Conservation (phyloP, 352 stramenopile genomes). For the Phytopythium mirpurense region DNA sequence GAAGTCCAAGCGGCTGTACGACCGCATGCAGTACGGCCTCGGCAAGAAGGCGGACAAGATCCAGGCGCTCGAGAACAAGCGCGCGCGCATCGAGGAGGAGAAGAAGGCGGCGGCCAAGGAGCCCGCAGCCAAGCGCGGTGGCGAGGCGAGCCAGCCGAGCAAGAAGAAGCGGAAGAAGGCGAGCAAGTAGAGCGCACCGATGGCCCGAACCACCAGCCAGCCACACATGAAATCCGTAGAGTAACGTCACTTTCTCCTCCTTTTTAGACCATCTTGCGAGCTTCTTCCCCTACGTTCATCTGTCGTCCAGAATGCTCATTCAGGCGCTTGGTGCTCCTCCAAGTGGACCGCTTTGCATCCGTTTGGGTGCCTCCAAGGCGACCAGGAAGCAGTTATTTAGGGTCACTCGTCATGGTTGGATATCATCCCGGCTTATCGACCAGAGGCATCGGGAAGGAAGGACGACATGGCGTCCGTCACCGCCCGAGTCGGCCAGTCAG, state of each 20-base stretch:
- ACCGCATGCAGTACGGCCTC: constrained; percentile 90
- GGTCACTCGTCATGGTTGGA: neutral
- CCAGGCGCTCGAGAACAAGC: constrained; percentile 78
- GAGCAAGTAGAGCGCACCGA: neutral
- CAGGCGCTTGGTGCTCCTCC: too few species aligned
- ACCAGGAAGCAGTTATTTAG: neutral
- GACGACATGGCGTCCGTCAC: neutral
- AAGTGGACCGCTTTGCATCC: too few species aligned
- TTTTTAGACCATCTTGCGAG: neutral
- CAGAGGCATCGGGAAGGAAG: too few species aligned
- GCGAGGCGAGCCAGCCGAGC: constrained; percentile 13
- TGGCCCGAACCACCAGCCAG: neutral
- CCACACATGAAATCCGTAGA: constrained; percentile 4
- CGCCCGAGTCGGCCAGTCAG: neutral
- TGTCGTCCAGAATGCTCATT: neutral
- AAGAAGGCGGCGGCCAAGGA: constrained; percentile 41
- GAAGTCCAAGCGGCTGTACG: constrained; percentile 89
- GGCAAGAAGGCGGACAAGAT: constrained; percentile 87
- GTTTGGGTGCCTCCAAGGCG: too few species aligned
- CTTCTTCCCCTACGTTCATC: neutral
- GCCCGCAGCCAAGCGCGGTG: neutral
- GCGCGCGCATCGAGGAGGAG: constrained; percentile 52
- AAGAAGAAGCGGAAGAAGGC: constrained; percentile 32
- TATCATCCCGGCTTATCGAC: too few species aligned
- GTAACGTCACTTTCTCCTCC: constrained; percentile 2